Base-by-base conservation (phyloP, 768 basidiomycete species). In the Mycena metata region DNA sequence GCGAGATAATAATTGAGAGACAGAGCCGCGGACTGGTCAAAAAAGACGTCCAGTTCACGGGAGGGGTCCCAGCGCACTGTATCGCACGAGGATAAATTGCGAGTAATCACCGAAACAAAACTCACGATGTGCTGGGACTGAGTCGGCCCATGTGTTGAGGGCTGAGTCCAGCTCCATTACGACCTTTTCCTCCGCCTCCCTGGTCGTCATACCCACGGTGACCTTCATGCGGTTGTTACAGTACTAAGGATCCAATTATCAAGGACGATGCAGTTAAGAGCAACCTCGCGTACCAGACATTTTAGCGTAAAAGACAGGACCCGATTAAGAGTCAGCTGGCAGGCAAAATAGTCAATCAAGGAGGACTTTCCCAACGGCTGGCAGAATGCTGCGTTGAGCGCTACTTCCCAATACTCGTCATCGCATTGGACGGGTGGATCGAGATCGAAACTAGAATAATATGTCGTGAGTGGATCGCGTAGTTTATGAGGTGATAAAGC, bases 101-200 rank as follows among this genome's bases (percentile, higher is more conserved):
- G n/a, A n/a, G n/a, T n/a, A n/a, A n/a, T n/a, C n/a, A n/a, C n/a
- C n/a, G n/a, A n/a, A n/a, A n/a, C n/a, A n/a, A n/a, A n/a, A n/a
- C 39, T 35, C 59, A 85, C 84, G 71, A 61, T 85, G 82, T 19
- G 81, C 79, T 0, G 87, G 87, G 5, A 88, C 78, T 0, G 80
- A 70, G 50, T 86, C 83, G 16, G 87, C 79, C 86, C 86, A 89
- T 16, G 79, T 76, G 69, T 88, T 88, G 50, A 89, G 74, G 3
- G 83, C 82, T 1, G 84, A 85, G 72, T 74, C 73, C 10, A 76
- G 42, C 58, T 71, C 69, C 26, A 64, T 42, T 17, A 71, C 69
- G n/a, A 71, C 19, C 30, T 64, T 39, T 36, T 71, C 69, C 62
- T 66, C 67, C 1, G 16, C n/a, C 9, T 55, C 52, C n/a, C 60